A percentile compares a stretch with the other conserved stretches of the same genome.
Evolutionary conservation across 441 rosid genomes (phyloP).

Genomic region (Isatis lusitanica): DNA sequence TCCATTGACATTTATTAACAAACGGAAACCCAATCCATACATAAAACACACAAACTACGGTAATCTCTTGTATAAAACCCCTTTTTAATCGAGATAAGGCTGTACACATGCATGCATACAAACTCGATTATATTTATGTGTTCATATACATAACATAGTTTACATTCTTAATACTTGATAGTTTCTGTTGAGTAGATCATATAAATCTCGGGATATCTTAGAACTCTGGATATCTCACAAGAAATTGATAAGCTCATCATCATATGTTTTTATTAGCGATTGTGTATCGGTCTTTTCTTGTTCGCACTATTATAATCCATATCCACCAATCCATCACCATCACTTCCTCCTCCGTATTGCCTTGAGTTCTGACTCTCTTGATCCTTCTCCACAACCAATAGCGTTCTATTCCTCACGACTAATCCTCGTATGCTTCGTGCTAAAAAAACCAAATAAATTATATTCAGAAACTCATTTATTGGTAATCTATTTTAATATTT

Average conservation of each 20-base stretch:
- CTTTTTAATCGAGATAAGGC: background rate
- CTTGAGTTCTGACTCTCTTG: constrained; percentile 17
- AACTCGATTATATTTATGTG: background rate
- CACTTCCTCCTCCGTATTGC: constrained; percentile 28
- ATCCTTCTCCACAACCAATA: constrained; percentile 18
- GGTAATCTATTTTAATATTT: background rate
- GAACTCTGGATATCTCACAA: constrained; percentile 25
- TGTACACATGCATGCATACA: background rate
- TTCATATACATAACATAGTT: background rate
- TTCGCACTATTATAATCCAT: constrained; percentile 40
- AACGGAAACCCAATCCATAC: constrained; percentile 4
- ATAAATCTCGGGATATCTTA: constrained; percentile 35
- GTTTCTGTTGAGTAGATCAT: background rate
- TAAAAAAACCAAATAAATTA: background rate
- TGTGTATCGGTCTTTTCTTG: constrained; percentile 40
- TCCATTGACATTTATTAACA: background rate
- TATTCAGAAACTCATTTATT: background rate
- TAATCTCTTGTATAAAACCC: background rate
- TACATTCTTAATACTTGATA: constrained; percentile 7
- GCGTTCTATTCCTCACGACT: constrained; percentile 3
- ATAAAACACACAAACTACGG: background rate
- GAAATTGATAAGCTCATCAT: background rate
- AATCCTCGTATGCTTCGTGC: constrained; percentile 22
- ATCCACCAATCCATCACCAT: constrained; percentile 36
- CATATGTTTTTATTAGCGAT: constrained; percentile 22